A percentile compares a stretch with the other conserved stretches of the same genome.
These are phyloP conservation scores for Guillardia theta DNA, from an alignment of 78 protist genomes.

Conservation along the genomic window DNA sequence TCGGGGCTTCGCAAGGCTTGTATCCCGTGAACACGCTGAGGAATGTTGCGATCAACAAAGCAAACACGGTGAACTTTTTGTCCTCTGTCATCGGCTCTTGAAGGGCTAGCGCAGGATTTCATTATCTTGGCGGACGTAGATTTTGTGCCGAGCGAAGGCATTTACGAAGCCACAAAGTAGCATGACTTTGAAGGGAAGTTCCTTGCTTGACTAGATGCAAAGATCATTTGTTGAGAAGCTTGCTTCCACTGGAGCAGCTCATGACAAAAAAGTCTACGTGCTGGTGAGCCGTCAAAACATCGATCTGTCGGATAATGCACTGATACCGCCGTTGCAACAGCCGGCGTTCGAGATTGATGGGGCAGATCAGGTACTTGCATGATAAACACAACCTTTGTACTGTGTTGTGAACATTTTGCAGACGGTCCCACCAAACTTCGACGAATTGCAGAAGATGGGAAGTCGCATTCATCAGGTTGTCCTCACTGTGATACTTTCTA, in stretches of 20 bases:
- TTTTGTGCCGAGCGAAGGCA: not conserved
- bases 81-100: no score
- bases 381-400: no score
- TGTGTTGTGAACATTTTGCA: no score
- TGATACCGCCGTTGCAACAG: no score
- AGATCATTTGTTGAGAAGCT: not conserved
- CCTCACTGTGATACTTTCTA: not conserved
- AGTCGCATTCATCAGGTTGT: not conserved
- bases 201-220: no score
- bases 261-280: not conserved
- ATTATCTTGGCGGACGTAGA: not conserved
- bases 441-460: not conserved
- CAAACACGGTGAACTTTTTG: not conserved
- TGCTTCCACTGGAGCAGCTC: not conserved
- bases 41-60: conserved; percentile 9
- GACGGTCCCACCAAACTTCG: not conserved
- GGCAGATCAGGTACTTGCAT: no score
- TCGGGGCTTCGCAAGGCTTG: not conserved
- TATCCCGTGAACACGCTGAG: conserved; percentile 35
- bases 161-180: not conserved
- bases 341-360: no score
- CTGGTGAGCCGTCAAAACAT: no score
- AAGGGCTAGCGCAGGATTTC: not conserved
- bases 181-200: no score
- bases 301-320: no score